Evolutionary conservation across 768 basidiomycete genomes (phyloP).

Genomic region (Fomitopsis serialis): DNA sequence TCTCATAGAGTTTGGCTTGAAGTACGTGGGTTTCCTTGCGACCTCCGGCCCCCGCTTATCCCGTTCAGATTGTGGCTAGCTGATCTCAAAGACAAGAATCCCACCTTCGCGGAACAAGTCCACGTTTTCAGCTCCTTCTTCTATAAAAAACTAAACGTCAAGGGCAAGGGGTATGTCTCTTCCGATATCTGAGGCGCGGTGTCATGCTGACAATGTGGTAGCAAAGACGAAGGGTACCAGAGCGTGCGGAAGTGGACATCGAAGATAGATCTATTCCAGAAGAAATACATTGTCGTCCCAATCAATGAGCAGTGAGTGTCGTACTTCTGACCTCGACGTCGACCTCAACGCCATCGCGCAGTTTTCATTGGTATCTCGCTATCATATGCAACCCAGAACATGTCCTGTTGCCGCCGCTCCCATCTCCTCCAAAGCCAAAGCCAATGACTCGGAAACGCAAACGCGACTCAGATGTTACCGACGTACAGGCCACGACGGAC

Average conservation of each 20-base stretch:
- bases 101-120: slow-evolving; percentile 63
- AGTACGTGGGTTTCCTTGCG: slow-evolving; percentile 43
- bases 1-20: slow-evolving; percentile 91
- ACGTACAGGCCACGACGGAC: neutral
- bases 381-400: slow-evolving; percentile 82
- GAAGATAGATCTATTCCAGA: slow-evolving; percentile 81
- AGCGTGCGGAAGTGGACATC: slow-evolving; percentile 93
- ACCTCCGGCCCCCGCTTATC: neutral
- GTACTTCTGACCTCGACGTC: neutral
- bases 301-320: slow-evolving; percentile 87
- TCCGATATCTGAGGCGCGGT: no score
- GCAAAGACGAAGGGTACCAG: slow-evolving; percentile 60
- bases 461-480: slow-evolving; percentile 13
- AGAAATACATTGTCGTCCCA: slow-evolving; percentile 91
- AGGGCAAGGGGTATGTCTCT: slow-evolving; percentile 46
- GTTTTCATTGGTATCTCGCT: slow-evolving; percentile 96
- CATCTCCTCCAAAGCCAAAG: neutral
- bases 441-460: slow-evolving; percentile 24
- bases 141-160: slow-evolving; percentile 86
- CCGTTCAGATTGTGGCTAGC: slow-evolving; percentile 61
- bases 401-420: slow-evolving; percentile 45
- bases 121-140: slow-evolving; percentile 98
- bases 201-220: slow-evolving; percentile 28
- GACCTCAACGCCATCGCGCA: slow-evolving; percentile 23
- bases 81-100: slow-evolving; percentile 47